Evolutionary conservation across 495 filamentous ascomycete genomes (phyloP), one percentile per base, ranked within the genome.

Genomic region (Penicillium alfredii): DNA sequence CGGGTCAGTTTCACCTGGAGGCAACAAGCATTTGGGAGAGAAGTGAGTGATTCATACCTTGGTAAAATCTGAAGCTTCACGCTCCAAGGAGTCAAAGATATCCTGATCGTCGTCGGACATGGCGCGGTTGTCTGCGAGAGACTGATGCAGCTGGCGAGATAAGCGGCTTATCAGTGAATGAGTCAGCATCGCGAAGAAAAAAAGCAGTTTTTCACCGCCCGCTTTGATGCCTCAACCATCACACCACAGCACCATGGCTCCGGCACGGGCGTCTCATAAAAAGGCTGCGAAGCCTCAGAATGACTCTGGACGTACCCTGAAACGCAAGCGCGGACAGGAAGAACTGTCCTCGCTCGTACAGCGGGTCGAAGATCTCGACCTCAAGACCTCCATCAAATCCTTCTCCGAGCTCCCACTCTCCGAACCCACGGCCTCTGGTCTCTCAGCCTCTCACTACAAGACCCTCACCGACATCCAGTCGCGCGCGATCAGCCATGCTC

Each of bases 381-480:
- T 77, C 62, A 73, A 73, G 32, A 51, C 58, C 38, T 30, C 59
- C 26, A 38, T 62, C 40, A 59, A 66, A 47, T 42, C 48, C 28
- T 95, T 95, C 58, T 71, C 80, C 45, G 79, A 90, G 45, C 70
- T 99, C 2, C 93, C 92, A 18, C 73, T 99, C 35, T 96, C 90
- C 25, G 73, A 80, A 39, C 75, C 84, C n/a, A 97, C 92, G 2
- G 66, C 78, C 6, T 71, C 69, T 7, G 92, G 93, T 15, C 75
- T 99, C 20, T 71, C 87, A 38, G 72, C 82, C n/a, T 86, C 82
- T 5, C 87, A 95, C 55, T 99, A 86, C 71, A 84, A 88, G 55
- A 78, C 74, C 10, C 68, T 96, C 33, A 99, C 93, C 24, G 88
- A 94, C 42, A 88, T 99, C 47, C 92, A 99, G 61, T 77, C 78